Evolutionary conservation across 2,329 filamentous ascomycete species (phyloP).

Genomic region (Aspergillus bombycis): DNA sequence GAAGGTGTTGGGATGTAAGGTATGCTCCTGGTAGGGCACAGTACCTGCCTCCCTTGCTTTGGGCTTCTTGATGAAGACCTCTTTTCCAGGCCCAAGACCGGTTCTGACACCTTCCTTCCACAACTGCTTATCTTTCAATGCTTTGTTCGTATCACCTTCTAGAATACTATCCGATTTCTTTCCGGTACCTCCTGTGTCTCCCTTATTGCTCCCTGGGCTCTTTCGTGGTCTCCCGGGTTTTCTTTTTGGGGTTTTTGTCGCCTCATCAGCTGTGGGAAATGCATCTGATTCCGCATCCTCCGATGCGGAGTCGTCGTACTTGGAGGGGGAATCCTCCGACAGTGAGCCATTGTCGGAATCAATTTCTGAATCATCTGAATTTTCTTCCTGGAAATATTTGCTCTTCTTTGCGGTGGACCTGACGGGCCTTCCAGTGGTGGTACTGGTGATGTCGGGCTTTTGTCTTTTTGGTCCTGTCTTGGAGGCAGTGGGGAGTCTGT

Average conservation of each 20-base stretch:
- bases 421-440: conserved; percentile 19
- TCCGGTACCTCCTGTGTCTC: not conserved
- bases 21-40: conserved; percentile 60
- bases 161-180: not conserved
- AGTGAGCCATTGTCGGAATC: conserved; percentile 32
- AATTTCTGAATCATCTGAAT: conserved; percentile 37
- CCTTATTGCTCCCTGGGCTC: conserved; percentile 49
- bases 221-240: not conserved
- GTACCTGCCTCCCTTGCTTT: conserved; percentile 63
- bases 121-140: conserved; percentile 50
- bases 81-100: conserved; percentile 61
- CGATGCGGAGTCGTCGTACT: conserved; percentile 20
- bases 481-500: conserved; percentile 31
- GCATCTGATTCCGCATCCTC: conserved; percentile 11
- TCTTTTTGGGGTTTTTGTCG: not conserved
- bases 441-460: conserved; percentile 27
- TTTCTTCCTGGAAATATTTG: conserved; percentile 54
- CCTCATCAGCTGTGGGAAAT: not conserved
- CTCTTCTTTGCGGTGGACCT: conserved; percentile 52
- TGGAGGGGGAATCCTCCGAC: conserved; percentile 18
- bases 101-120: conserved; percentile 61
- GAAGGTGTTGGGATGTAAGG: conserved; percentile 66
- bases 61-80: conserved; percentile 65
- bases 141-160: conserved; percentile 54
- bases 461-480: conserved; percentile 36